Evolutionary conservation across 257 asterid species (phyloP).

Genomic region (Nicotiana tabacum): DNA sequence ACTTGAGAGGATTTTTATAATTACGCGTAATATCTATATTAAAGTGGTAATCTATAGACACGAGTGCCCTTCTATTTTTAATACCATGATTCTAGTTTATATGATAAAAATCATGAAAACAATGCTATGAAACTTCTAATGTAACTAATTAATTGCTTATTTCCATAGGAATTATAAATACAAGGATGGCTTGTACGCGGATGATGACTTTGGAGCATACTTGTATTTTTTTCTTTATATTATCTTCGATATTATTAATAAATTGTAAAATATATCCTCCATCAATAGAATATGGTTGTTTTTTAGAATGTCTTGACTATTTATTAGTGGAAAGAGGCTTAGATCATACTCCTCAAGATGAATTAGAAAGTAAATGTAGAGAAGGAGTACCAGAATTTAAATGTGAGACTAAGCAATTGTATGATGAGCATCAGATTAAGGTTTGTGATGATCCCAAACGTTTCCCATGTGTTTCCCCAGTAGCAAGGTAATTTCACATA

Average conservation of each 20-base stretch:
- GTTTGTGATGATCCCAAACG: no score
- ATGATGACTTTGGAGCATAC: background rate
- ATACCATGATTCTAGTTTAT: no score
- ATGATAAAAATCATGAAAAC: no score
- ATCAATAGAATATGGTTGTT: background rate
- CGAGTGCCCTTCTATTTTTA: no score
- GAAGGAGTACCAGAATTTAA: background rate
- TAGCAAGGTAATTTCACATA: background rate
- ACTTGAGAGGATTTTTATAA: no score
- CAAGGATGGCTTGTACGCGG: background rate
- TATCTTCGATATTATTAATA: background rate
- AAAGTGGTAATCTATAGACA: no score
- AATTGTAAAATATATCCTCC: background rate
- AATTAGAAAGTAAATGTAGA: background rate
- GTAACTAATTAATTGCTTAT: background rate
- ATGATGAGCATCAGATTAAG: no score
- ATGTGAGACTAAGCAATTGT: background rate
- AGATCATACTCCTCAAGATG: background rate
- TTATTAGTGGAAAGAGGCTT: background rate
- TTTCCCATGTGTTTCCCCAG: no score
- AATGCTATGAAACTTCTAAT: no score
- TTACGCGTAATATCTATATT: no score
- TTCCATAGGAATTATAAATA: background rate
- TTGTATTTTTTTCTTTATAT: background rate
- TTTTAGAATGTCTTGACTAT: background rate